These are phyloP conservation scores for Salix dunnii DNA, from an alignment of 345 rosid species.

Conservation along the genomic window DNA sequence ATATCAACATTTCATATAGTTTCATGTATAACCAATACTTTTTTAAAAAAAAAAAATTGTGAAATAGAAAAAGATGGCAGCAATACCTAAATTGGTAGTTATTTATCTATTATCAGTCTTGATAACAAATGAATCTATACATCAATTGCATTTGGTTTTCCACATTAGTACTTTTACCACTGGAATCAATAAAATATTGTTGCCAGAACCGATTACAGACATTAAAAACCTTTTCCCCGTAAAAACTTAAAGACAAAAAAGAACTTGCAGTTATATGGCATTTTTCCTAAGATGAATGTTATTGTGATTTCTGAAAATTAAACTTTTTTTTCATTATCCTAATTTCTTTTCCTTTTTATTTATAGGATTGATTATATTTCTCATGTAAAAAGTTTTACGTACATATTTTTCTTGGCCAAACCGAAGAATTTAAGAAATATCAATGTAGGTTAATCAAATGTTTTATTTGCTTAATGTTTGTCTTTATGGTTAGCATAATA, in stretches of 20 bases:
- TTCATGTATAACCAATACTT: background rate
- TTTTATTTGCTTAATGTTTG: background rate
- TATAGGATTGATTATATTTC: background rate
- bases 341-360: background rate
- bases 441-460: background rate
- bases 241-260: background rate
- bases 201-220: background rate
- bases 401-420: background rate
- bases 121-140: background rate
- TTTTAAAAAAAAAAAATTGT: background rate
- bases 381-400: background rate
- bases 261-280: background rate
- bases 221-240: background rate
- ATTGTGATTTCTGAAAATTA: background rate
- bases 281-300: background rate
- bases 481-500: background rate
- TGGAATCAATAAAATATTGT: background rate
- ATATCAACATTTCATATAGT: conserved; percentile 4
- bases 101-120: background rate
- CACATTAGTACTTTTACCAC: background rate
- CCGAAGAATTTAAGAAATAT: background rate
- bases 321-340: background rate
- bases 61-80: background rate
- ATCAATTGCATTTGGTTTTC: background rate
- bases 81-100: background rate